Conservation (phyloP, 371 early-diverging fungal species). For the Haplosporangium sp. region DNA sequence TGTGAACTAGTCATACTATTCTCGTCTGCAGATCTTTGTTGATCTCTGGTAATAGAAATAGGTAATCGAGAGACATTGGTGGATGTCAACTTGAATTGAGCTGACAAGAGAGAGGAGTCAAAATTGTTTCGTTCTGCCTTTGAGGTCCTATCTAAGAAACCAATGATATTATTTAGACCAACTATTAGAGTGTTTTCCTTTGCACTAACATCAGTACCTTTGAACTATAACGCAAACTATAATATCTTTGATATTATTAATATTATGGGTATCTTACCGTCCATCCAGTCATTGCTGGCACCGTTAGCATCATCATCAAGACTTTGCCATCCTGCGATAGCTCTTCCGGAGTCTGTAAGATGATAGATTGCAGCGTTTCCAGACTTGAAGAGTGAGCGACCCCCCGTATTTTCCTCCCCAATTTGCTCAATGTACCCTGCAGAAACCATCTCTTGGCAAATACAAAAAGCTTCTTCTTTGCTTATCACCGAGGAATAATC, state of each 20-base stretch:
- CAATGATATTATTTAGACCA: conserved; percentile 6
- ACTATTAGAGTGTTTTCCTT: conserved; percentile 8
- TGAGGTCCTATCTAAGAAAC: conserved; percentile 24
- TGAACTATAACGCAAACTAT: background rate
- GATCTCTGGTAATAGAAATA: conserved; percentile 24
- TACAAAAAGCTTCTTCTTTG: conserved; percentile 69
- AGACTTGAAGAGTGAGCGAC: conserved; percentile 58
- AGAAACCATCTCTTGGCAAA: conserved; percentile 67
- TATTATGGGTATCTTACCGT: conserved; percentile 26
- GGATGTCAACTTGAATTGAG: conserved; percentile 24
- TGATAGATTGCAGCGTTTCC: conserved; percentile 66
- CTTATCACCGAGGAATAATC: conserved; percentile 70
- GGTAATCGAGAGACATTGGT: conserved; percentile 28
- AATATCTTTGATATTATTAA: background rate
- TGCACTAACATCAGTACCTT: conserved; percentile 9
- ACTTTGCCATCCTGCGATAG: conserved; percentile 65
- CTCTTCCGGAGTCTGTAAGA: conserved; percentile 64
- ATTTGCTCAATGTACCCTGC: conserved; percentile 69
- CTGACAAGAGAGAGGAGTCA: conserved; percentile 21
- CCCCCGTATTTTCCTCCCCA: conserved; percentile 53
- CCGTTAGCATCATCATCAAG: conserved; percentile 19
- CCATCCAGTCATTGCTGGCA: conserved; percentile 38
- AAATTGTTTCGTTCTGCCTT: conserved; percentile 13
- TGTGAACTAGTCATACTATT: conserved; percentile 5
- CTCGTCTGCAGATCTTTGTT: conserved; percentile 30